These are phyloP conservation scores for Tephrocybe sp. DNA, from an alignment of 768 basidiomycete species.

Conservation along the genomic window DNA sequence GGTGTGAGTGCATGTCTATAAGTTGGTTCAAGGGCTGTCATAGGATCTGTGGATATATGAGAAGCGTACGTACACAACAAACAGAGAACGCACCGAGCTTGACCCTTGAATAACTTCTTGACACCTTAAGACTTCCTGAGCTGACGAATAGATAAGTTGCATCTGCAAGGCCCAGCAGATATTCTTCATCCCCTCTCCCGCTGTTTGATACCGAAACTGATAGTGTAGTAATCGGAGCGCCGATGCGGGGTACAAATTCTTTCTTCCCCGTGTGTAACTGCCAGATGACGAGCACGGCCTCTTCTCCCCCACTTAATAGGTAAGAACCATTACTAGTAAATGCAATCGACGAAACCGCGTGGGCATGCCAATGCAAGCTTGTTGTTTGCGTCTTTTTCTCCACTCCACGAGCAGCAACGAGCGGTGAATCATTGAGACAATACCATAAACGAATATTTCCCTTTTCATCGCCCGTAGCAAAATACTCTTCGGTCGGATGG, in stretches of 20 bases:
- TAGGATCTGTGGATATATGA: slow-evolving; percentile 28
- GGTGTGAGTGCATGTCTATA: slow-evolving; percentile 51
- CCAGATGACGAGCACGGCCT: slow-evolving; percentile 97
- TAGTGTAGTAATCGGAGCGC: slow-evolving; percentile 79
- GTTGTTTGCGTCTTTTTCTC: slow-evolving; percentile 85
- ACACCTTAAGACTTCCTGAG: slow-evolving; percentile 69
- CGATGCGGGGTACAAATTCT: slow-evolving; percentile 92
- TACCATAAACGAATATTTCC: slow-evolving; percentile 93
- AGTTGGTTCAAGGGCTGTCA: slow-evolving; percentile 28
- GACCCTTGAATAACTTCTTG: slow-evolving; percentile 71
- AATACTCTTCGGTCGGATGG: slow-evolving; percentile 89
- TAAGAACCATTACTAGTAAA: slow-evolving; percentile 94
- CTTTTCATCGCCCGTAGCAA: slow-evolving; percentile 89
- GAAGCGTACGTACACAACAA: background rate
- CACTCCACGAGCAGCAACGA: slow-evolving; percentile 53
- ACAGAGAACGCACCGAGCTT: slow-evolving; percentile 57
- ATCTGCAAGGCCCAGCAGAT: slow-evolving; percentile 80
- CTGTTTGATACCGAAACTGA: slow-evolving; percentile 59
- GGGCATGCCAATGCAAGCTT: slow-evolving; percentile 95
- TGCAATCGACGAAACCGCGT: slow-evolving; percentile 81
- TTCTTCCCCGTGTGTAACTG: slow-evolving; percentile 85
- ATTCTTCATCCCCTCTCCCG: slow-evolving; percentile 74
- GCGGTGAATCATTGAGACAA: slow-evolving; percentile 68
- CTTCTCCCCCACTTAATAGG: slow-evolving; percentile 91
- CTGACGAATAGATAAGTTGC: slow-evolving; percentile 78